phyloP scores from a whole-genome alignment of 495 filamentous ascomycete species.

The Tuber borchii region DNA sequence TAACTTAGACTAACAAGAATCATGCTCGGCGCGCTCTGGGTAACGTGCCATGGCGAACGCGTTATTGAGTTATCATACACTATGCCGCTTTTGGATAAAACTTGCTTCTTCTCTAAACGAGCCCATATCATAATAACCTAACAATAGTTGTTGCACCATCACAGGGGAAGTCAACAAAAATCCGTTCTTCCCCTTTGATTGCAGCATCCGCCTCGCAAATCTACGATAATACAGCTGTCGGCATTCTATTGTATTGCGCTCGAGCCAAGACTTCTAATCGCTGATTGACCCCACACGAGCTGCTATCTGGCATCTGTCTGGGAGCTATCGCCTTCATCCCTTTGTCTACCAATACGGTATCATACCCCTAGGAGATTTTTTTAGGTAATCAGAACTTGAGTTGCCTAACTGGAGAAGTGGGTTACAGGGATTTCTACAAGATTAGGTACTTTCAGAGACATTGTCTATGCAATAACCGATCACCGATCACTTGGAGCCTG shows the following conservation, averaged over 20 bases:
- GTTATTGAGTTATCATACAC: neutral
- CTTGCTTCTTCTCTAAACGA: neutral
- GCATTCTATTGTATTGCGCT: neutral
- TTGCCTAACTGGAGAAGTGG: too few relatives aligned
- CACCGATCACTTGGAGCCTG: too few relatives aligned
- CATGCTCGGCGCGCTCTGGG: neutral
- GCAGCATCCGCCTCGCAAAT: neutral
- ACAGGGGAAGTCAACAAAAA: neutral
- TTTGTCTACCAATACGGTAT: neutral
- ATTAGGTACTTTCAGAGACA: too few relatives aligned
- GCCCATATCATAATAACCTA: neutral
- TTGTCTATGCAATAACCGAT: too few relatives aligned
- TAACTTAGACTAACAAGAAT: neutral
- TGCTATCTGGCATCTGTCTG: neutral
- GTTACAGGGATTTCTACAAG: too few relatives aligned
- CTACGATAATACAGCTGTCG: too few relatives aligned
- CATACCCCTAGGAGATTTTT: too few relatives aligned
- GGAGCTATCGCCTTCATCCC: neutral
- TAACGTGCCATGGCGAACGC: neutral
- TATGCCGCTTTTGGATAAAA: neutral
- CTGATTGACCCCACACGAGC: neutral
- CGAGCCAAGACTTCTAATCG: too few relatives aligned
- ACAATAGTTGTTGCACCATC: neutral
- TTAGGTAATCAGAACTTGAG: too few relatives aligned
- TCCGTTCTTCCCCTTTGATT: neutral